phyloP scores from a whole-genome alignment of 2,329 filamentous ascomycete genomes.

The Beauveria caledonica region DNA sequence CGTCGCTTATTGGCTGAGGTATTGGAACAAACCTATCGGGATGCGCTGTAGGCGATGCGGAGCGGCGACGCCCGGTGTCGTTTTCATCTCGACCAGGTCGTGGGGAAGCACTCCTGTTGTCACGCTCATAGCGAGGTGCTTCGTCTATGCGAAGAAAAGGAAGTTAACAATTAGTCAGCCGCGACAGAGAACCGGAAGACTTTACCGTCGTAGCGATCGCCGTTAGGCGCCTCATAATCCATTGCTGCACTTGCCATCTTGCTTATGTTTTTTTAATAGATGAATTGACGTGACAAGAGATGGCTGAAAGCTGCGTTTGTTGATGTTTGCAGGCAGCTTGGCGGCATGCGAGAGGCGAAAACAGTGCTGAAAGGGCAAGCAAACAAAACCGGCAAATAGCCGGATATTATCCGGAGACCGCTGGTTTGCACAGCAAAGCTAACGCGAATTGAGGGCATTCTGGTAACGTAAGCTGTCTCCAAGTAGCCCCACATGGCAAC shows the following conservation, averaged over 20 bases:
- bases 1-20: not conserved
- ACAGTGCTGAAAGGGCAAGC: not conserved
- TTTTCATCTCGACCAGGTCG: conserved; percentile 53
- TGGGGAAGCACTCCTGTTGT: conserved; percentile 59
- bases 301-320: conserved; percentile 1
- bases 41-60: conserved; percentile 51
- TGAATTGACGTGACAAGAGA: not conserved
- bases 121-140: conserved; percentile 56
- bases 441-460: not conserved
- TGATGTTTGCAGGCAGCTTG: conserved; percentile 5
- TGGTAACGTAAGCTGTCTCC: not conserved
- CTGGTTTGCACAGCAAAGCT: not conserved
- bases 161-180: not conserved
- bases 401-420: not conserved
- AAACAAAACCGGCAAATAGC: not conserved
- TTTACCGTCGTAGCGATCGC: conserved; percentile 59
- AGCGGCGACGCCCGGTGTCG: conserved; percentile 51
- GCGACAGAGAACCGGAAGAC: not conserved
- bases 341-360: conserved; percentile 3
- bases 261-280: conserved; percentile 10
- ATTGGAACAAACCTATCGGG: conserved; percentile 25
- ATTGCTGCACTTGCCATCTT: conserved; percentile 57
- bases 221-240: conserved; percentile 63
- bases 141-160: conserved; percentile 39
- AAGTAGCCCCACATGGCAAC: not conserved